Conservation (phyloP, 179 eudicot genomes). For the Sideroxylon spinosum region DNA sequence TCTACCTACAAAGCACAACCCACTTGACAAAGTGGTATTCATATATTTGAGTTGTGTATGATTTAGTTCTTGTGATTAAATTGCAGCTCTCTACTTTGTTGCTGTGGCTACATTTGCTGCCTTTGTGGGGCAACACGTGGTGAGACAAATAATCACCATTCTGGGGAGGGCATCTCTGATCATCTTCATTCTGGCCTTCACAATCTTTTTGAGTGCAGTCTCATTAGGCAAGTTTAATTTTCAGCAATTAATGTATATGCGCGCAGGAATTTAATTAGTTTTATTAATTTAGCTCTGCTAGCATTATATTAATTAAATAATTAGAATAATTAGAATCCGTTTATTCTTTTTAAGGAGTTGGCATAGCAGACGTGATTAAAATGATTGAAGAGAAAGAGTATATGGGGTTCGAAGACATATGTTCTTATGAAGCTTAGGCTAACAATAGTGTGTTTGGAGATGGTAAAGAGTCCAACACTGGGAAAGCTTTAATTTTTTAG, state of each 20-base stretch:
- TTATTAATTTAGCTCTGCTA: too few species aligned
- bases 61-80: background rate
- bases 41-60: background rate
- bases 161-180: constrained; percentile 58
- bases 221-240: constrained; percentile 37
- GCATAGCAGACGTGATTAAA: constrained; percentile 35
- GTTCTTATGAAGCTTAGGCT: constrained; percentile 25
- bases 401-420: constrained; percentile 49
- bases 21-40: background rate
- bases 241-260: background rate
- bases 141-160: constrained; percentile 42
- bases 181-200: constrained; percentile 51
- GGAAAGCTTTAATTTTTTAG: too few species aligned
- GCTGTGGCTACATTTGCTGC: constrained; percentile 60
- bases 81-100: constrained; percentile 52
- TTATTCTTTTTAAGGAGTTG: constrained; percentile 23
- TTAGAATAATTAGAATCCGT: background rate
- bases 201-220: constrained; percentile 56
- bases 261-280: too few species aligned
- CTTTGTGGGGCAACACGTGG: constrained; percentile 58
- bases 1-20: too few species aligned
- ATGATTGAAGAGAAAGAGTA: constrained; percentile 36
- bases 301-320: too few species aligned
- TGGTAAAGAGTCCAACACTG: too few species aligned
- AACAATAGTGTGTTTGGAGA: too few species aligned